Conservation (phyloP, 768 basidiomycete species). For the Stropharia rugosoannulata region DNA sequence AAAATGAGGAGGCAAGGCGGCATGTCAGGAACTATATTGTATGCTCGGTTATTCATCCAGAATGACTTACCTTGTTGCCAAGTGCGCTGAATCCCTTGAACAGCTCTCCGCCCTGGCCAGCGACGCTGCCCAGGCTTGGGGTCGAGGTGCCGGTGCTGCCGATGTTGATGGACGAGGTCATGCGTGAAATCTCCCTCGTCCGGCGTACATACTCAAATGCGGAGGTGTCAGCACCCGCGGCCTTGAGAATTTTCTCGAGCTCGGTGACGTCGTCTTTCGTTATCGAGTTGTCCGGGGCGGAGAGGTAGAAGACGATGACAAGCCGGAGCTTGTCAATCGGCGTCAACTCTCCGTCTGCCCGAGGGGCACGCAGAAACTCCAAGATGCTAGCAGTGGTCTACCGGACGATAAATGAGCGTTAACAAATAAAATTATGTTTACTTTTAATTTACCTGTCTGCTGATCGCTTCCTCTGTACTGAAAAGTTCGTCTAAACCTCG, state of each 20-base stretch:
- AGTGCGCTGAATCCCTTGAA: slow-evolving; percentile 93
- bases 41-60: not conserved
- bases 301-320: slow-evolving; percentile 93
- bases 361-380: slow-evolving; percentile 77
- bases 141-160: slow-evolving; percentile 63
- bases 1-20: not conserved
- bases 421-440: not conserved
- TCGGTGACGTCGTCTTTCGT: slow-evolving; percentile 88
- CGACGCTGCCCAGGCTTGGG: slow-evolving; percentile 57
- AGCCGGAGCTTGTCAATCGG: slow-evolving; percentile 89
- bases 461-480: slow-evolving; percentile 89
- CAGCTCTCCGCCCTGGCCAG: slow-evolving; percentile 78
- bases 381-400: slow-evolving; percentile 80
- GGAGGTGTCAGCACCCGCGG: slow-evolving; percentile 73
- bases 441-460: slow-evolving; percentile 62
- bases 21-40: not conserved
- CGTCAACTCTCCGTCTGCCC: slow-evolving; percentile 64
- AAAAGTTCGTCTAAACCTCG: slow-evolving; percentile 96
- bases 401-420: not conserved
- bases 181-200: slow-evolving; percentile 87
- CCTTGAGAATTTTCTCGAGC: slow-evolving; percentile 83
- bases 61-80: slow-evolving; percentile 73
- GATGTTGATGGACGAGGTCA: slow-evolving; percentile 69
- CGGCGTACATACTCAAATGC: slow-evolving; percentile 93
- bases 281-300: slow-evolving; percentile 75